Base-by-base conservation (phyloP, 768 basidiomycete genomes). In the Leccinum boreale region DNA sequence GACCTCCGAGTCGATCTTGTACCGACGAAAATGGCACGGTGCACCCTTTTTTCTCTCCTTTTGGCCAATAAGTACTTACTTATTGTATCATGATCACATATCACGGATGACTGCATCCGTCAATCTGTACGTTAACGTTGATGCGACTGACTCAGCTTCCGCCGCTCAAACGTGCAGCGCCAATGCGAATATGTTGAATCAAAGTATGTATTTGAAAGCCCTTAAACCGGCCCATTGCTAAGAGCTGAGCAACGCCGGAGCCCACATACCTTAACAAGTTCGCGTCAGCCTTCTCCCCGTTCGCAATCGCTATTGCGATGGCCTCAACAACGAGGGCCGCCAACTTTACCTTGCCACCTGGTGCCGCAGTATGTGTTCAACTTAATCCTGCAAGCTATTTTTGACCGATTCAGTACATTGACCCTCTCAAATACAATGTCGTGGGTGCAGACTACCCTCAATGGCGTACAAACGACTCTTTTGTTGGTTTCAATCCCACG, bases 401-500 rank as follows among this genome's bases (percentile, higher is more conserved):
- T 24, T 55, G 8, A 56, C 29, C 3, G 17, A 23, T 5, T 19
- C 57, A 87, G 85, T 73, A 80, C 50, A 66, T 85, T 39, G 74
- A 83, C 57, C 82, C 82, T 26, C 74, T 67, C 8, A 73, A 77
- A 3, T 83, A 83, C 59, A 78, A 79, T 17, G 85, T 85, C 10
- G 65, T 86, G 8, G 79, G 79, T 6, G 62, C 74, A 15, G 77
- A 74, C 75, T 72, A 77, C 56, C 26, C 67, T 4, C 72, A 72
- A 58, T 74, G 78, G 57, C 64, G 71, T 29, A 64, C 62, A 36
- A 70, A 73, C 31, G 21, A 78, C 11, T 78, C 77, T 39, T 71
- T 66, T 28, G 65, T 75, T 12, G 75, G 79, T 49, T 83, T 85
- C 72, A 85, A 86, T 62, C 88, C 86, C 2, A 85, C 84, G 17